phyloP scores from a whole-genome alignment of 1,284 basidiomycete genomes.

The Papiliotrema laurentii region DNA sequence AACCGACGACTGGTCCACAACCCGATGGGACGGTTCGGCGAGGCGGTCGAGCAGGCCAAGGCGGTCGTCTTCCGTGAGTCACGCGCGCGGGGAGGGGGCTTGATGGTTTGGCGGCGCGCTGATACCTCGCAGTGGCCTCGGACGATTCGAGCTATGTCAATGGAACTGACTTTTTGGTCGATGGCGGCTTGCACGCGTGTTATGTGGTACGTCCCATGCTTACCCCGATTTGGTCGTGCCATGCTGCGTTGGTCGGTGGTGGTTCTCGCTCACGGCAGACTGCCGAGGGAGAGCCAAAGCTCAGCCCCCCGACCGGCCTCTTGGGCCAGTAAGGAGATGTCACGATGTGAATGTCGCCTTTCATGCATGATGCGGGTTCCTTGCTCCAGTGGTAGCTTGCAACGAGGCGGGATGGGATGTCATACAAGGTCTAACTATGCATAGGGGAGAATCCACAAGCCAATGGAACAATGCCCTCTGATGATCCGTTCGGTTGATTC shows the following conservation, averaged over 20 bases:
- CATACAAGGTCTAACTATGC: too few relatives aligned
- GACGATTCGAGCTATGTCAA: constrained; percentile 55
- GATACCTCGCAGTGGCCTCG: constrained; percentile 43
- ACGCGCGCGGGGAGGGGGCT: background rate
- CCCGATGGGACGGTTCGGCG: constrained; percentile 95
- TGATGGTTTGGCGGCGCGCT: constrained; percentile 1
- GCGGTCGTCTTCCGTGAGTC: constrained; percentile 81
- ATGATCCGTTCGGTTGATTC: too few relatives aligned
- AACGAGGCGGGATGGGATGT: too few relatives aligned
- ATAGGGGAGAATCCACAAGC: too few relatives aligned
- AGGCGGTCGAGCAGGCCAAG: constrained; percentile 89
- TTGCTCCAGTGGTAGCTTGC: too few relatives aligned
- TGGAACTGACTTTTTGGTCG: constrained; percentile 89
- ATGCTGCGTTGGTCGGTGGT: too few relatives aligned
- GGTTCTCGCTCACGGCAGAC: too few relatives aligned
- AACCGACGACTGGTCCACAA: constrained; percentile 84
- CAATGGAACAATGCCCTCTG: too few relatives aligned
- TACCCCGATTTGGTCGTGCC: too few relatives aligned
- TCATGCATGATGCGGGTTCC: too few relatives aligned
- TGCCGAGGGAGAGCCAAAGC: constrained; percentile 5
- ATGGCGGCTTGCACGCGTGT: constrained; percentile 81
- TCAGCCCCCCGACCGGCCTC: background rate
- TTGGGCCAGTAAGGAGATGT: background rate
- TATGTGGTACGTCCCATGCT: constrained; percentile 63
- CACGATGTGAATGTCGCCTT: too few relatives aligned